phyloP scores from a whole-genome alignment of 768 basidiomycete genomes.

The Leccinum rimulosum region DNA sequence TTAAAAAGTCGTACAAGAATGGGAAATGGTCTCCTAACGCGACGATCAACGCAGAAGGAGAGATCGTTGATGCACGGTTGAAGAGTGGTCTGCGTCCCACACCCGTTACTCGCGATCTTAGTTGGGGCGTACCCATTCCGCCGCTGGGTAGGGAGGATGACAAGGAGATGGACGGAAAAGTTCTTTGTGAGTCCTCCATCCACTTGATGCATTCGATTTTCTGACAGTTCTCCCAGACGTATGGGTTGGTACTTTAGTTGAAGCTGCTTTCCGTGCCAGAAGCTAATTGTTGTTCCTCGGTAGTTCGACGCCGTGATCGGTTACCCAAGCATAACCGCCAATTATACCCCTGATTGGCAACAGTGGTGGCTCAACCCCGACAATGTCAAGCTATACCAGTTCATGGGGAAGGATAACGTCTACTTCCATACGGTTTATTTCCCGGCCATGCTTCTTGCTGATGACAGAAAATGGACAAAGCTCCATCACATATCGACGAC shows the following conservation, averaged over 20 bases:
- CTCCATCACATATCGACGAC: slow-evolving; percentile 94
- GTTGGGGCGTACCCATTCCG: slow-evolving; percentile 96
- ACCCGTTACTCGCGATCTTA: slow-evolving; percentile 89
- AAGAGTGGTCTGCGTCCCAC: slow-evolving; percentile 84
- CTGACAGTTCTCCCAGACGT: slow-evolving; percentile 57
- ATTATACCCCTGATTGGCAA: slow-evolving; percentile 92
- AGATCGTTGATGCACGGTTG: slow-evolving; percentile 85
- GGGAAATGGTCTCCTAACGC: slow-evolving; percentile 94
- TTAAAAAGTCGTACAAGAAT: slow-evolving; percentile 69
- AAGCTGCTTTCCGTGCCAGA: background rate
- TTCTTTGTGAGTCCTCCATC: slow-evolving; percentile 72
- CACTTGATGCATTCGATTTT: slow-evolving; percentile 3
- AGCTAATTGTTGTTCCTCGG: slow-evolving; percentile 5
- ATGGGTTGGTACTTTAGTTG: slow-evolving; percentile 61
- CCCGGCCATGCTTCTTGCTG: slow-evolving; percentile 86
- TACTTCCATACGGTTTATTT: slow-evolving; percentile 98
- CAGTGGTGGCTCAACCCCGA: slow-evolving; percentile 95
- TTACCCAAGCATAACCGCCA: slow-evolving; percentile 95
- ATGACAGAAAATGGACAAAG: slow-evolving; percentile 90
- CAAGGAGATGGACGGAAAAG: slow-evolving; percentile 88
- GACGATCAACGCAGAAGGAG: slow-evolving; percentile 84
- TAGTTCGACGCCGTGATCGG: slow-evolving; percentile 97
- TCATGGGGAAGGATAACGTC: slow-evolving; percentile 99
- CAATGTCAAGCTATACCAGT: slow-evolving; percentile 90
- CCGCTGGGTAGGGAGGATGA: slow-evolving; percentile 66